Percentiles rank a stretch among this genome's conserved stretches.
These are phyloP conservation scores for Chaetomidium leptoderma DNA, from an alignment of 495 filamentous ascomycete species.

Conservation along the genomic window DNA sequence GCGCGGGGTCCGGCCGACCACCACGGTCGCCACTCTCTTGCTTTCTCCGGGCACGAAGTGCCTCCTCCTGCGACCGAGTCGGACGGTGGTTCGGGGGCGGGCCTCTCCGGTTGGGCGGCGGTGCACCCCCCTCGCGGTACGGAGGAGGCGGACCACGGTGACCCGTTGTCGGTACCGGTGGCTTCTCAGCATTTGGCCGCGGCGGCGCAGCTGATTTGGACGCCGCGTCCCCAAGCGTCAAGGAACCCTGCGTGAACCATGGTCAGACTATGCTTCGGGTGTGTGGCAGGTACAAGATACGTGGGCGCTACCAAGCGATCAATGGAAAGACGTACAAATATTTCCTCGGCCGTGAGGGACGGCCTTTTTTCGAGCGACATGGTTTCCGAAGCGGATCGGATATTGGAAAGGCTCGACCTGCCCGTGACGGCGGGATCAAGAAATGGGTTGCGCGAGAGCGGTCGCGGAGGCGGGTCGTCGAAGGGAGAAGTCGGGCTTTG, in stretches of 20 bases:
- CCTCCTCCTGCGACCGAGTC: slow-evolving; percentile 59
- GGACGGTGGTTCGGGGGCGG: slow-evolving; percentile 52
- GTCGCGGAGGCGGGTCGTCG: slow-evolving; percentile 59
- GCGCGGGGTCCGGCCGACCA: slow-evolving; percentile 31
- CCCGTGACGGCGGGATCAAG: slow-evolving; percentile 63
- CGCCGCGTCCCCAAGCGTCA: slow-evolving; percentile 45
- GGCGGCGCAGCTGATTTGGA: slow-evolving; percentile 28
- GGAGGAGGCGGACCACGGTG: slow-evolving; percentile 39
- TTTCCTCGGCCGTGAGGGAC: slow-evolving; percentile 66
- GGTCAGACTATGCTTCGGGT: slow-evolving; percentile 12
- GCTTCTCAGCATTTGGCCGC: slow-evolving; percentile 37
- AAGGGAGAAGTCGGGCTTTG: slow-evolving; percentile 47
- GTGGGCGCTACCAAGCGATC: background rate
- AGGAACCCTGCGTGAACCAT: slow-evolving; percentile 40
- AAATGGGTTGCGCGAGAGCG: slow-evolving; percentile 87
- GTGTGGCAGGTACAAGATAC: slow-evolving; percentile 7
- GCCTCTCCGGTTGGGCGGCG: slow-evolving; percentile 39
- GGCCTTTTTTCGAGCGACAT: slow-evolving; percentile 53
- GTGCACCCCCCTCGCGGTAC: slow-evolving; percentile 50
- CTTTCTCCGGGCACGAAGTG: slow-evolving; percentile 43
- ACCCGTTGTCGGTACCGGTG: slow-evolving; percentile 39
- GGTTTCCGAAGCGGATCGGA: slow-evolving; percentile 42
- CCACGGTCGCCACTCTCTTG: slow-evolving; percentile 33
- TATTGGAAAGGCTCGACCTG: slow-evolving; percentile 43
- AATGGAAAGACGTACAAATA: slow-evolving; percentile 69